phyloP scores from a whole-genome alignment of 345 rosid species.

The Eucalyptus sideroxylon region DNA sequence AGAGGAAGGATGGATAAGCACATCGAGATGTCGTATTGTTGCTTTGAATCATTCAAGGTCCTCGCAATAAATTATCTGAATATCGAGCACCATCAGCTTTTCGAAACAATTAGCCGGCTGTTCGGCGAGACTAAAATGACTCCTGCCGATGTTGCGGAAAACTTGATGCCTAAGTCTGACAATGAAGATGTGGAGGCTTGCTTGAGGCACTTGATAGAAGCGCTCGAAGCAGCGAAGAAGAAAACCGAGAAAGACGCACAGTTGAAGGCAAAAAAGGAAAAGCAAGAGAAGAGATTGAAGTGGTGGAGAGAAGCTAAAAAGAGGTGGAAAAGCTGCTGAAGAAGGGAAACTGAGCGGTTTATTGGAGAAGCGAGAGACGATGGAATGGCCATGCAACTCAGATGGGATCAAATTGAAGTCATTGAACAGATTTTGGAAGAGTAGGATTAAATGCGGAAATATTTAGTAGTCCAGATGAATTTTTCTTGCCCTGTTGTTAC shows the following conservation, averaged over 20 bases:
- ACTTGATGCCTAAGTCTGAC: conserved; percentile 3
- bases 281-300: not conserved
- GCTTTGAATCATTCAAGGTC: not conserved
- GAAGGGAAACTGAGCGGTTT: not conserved
- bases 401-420: not conserved
- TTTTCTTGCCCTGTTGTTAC: not conserved
- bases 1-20: conserved; percentile 17
- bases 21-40: conserved; percentile 7
- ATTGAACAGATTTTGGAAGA: not conserved
- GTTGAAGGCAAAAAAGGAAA: not conserved
- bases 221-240: not conserved
- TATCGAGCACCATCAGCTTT: not conserved
- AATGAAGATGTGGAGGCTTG: not conserved
- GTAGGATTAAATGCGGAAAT: not conserved
- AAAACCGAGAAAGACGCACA: not conserved
- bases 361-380: not conserved
- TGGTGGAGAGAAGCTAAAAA: not conserved
- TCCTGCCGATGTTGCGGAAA: conserved; percentile 8
- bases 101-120: not conserved
- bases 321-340: not conserved
- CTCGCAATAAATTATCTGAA: not conserved
- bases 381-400: not conserved
- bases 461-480: not conserved
- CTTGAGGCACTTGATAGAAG: not conserved
- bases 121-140: not conserved